Evolutionary conservation across 371 early-diverging fungal species (phyloP), one percentile per base, ranked within the genome.

Genomic region (Apophysomyces ossiformis): DNA sequence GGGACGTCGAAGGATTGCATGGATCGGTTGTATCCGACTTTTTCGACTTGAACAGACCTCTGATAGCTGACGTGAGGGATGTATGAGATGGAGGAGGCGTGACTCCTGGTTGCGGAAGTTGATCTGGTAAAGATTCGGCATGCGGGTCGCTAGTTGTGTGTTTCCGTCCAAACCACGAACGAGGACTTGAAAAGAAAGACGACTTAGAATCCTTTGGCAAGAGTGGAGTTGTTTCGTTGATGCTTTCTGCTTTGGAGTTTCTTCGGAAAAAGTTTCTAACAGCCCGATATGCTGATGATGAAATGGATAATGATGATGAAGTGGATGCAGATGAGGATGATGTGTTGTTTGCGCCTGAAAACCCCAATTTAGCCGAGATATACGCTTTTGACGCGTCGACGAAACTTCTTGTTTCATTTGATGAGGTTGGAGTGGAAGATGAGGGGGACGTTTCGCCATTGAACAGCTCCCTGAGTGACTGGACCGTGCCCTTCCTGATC

Each of bases 401-500:
- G 18, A 41, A 21, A 7, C 38, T 13, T 26, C 39, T 37, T 39
- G 12, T 26, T 21, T 26, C 7, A 7, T 54, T 54, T 60, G 54
- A 32, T 21, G 58, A 16, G 41, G 54, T 15, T 39, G 58, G 26
- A 2, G 36, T 39, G 26, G 32, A n/a, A 3, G 54, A 37, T 26
- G 35, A 13, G 32, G 13, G 32, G 32, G 32, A 26, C 32, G 32
- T 26, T 26, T 26, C 18, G 46, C 46, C 56, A 21, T 50, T 41
- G 32, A 81, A 81, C 21, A 81, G 58, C 44, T 73, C 72, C 26
- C 75, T 72, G 46, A 81, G 61, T 2, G 76, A 70, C 36, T 70
- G 72, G 0, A 81, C 78, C 0, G 78, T 81, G 13, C 81, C 81
- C 36, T 67, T 64, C 60, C 74, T 75, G 35, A 76, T 73, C 37